A percentile compares a stretch with the other conserved stretches of the same genome.
These are phyloP conservation scores for Letharia lupina DNA, from an alignment of 495 filamentous ascomycete species.

Conservation along the genomic window DNA sequence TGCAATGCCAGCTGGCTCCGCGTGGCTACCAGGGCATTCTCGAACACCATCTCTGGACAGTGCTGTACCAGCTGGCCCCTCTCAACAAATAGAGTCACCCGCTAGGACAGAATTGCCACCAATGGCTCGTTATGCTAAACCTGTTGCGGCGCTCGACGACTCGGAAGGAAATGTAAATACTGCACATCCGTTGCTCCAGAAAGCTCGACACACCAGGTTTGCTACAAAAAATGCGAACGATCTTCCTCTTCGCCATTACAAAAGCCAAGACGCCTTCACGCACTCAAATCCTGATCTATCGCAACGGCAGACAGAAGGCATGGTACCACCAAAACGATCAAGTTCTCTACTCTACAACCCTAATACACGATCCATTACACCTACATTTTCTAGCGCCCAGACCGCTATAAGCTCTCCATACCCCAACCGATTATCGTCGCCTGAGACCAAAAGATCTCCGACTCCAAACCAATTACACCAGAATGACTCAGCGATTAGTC, in stretches of 20 bases:
- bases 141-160: slow-evolving; percentile 13
- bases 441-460: slow-evolving; percentile 14
- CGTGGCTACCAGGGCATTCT: neutral
- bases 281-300: slow-evolving; percentile 20
- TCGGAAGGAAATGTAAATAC: slow-evolving; percentile 21
- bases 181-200: slow-evolving; percentile 23
- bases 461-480: slow-evolving; percentile 18
- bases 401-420: slow-evolving; percentile 1
- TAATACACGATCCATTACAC: slow-evolving; percentile 7
- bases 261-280: slow-evolving; percentile 21
- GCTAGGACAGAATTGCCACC: slow-evolving; percentile 8
- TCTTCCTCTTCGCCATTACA: slow-evolving; percentile 26
- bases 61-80: neutral
- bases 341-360: slow-evolving; percentile 24
- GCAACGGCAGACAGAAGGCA: slow-evolving; percentile 10
- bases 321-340: slow-evolving; percentile 21
- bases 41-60: neutral
- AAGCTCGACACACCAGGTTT: slow-evolving; percentile 25
- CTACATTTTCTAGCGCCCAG: slow-evolving; percentile 9
- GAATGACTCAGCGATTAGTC: slow-evolving; percentile 18
- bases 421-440: slow-evolving; percentile 1
- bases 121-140: slow-evolving; percentile 9
- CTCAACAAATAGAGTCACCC: neutral
- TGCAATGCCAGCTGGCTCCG: neutral
- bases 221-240: slow-evolving; percentile 13